Conservation (phyloP, 225 moss, liverwort and hornwort genomes). For the Pseudisothecium myosuroides region DNA sequence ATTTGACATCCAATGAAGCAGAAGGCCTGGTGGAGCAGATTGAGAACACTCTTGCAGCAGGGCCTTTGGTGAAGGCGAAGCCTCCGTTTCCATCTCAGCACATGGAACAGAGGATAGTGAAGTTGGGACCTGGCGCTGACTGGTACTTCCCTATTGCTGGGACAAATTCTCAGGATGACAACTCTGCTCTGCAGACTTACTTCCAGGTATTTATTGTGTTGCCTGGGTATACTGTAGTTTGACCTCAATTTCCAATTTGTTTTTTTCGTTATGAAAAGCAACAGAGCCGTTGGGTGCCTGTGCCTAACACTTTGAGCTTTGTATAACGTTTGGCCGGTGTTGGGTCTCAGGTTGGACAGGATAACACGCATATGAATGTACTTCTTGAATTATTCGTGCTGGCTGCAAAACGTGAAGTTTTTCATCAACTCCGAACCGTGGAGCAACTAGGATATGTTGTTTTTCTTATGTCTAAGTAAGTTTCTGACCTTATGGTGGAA, state of each 20-base stretch:
- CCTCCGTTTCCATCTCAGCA: slow-evolving; percentile 82
- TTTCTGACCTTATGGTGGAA: not conserved
- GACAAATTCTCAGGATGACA: slow-evolving; percentile 86
- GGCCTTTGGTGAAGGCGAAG: slow-evolving; percentile 52
- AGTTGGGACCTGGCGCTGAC: slow-evolving; percentile 59
- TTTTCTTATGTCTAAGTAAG: slow-evolving; percentile 83
- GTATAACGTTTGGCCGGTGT: not conserved
- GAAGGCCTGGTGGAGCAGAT: slow-evolving; percentile 54
- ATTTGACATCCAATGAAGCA: slow-evolving; percentile 66
- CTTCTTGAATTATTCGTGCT: slow-evolving; percentile 82
- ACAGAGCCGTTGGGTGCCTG: not conserved
- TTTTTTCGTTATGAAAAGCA: not conserved
- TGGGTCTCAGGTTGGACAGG: slow-evolving; percentile 64
- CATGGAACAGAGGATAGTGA: slow-evolving; percentile 83
- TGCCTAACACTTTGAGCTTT: not conserved
- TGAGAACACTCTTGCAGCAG: slow-evolving; percentile 57
- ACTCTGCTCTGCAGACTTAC: slow-evolving; percentile 89
- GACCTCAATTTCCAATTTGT: not conserved
- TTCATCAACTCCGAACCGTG: slow-evolving; percentile 95
- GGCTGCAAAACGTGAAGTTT: slow-evolving; percentile 89
- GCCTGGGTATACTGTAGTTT: not conserved
- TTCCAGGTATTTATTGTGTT: slow-evolving; percentile 50
- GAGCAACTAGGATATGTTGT: slow-evolving; percentile 98
- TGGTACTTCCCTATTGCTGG: slow-evolving; percentile 61
- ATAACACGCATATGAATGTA: slow-evolving; percentile 60